Percentiles rank a stretch among this genome's conserved stretches.
These are phyloP conservation scores for Bassia scoparia DNA, from an alignment of 148 eudicot genomes.

Conservation along the genomic window DNA sequence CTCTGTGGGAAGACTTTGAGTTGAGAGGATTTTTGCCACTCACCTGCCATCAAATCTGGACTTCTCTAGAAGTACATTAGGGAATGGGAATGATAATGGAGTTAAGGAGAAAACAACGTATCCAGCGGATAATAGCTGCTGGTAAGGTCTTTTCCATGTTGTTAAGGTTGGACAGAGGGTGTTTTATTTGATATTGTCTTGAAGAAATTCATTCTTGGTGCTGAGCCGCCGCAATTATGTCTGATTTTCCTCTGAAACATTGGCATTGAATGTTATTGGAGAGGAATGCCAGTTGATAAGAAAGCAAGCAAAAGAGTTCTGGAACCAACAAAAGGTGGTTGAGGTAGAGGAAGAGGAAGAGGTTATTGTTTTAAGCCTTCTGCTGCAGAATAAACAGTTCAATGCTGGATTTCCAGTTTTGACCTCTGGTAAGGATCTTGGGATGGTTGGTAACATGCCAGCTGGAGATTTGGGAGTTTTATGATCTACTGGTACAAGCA, in stretches of 20 bases:
- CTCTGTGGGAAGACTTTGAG: conserved; percentile 88
- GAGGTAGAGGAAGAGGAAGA: conserved; percentile 93
- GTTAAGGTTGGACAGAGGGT: conserved; percentile 53
- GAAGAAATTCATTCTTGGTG: conserved; percentile 63
- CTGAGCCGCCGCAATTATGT: conserved; percentile 41
- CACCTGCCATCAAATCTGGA: conserved; percentile 85
- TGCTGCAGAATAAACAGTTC: conserved; percentile 44
- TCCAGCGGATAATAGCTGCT: conserved; percentile 82
- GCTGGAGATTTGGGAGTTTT: conserved; percentile 31
- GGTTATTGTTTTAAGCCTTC: conserved; percentile 88
- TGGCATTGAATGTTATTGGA: conserved; percentile 20
- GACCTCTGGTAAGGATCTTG: conserved; percentile 35
- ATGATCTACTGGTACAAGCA: conserved; percentile 24
- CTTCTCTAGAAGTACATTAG: conserved; percentile 63
- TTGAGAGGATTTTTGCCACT: conserved; percentile 89
- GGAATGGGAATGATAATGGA: conserved; percentile 52
- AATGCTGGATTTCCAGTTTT: conserved; percentile 34
- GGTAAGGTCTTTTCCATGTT: conserved; percentile 72
- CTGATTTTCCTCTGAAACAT: conserved; percentile 36
- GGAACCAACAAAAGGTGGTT: conserved; percentile 32
- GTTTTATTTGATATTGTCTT: conserved; percentile 52
- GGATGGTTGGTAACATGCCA: conserved; percentile 27
- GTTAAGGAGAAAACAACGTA: conserved; percentile 62
- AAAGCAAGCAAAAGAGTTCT: conserved; percentile 19
- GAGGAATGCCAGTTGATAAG: conserved; percentile 28